These are phyloP conservation scores for Phytopythium cucurbitacearum DNA, from an alignment of 352 stramenopile genomes.

Conservation along the genomic window DNA sequence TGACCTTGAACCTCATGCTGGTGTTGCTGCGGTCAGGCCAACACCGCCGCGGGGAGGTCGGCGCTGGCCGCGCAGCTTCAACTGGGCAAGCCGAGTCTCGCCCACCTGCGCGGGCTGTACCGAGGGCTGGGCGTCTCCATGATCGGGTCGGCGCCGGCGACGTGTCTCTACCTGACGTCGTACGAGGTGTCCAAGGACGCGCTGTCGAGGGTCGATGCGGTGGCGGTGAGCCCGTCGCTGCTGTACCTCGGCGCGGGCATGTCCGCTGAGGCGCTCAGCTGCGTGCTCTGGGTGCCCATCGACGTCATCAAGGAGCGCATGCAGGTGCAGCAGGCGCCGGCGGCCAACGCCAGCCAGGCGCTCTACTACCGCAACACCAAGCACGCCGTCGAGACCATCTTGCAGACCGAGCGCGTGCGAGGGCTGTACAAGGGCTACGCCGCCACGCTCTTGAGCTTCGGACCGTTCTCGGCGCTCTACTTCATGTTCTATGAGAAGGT, in stretches of 20 bases:
- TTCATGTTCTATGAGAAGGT: constrained; percentile 97
- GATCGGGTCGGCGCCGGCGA: constrained; percentile 92
- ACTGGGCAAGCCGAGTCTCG: constrained; percentile 14
- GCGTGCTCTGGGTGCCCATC: constrained; percentile 98
- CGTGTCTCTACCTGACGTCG: constrained; percentile 95
- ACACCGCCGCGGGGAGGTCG: constrained; percentile 3
- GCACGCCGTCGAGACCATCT: constrained; percentile 90
- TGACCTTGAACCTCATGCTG: no score
- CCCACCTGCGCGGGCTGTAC: constrained; percentile 89
- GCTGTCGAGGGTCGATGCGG: constrained; percentile 26
- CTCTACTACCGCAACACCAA: constrained; percentile 90
- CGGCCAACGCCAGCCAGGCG: constrained; percentile 4
- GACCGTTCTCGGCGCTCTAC: constrained; percentile 96
- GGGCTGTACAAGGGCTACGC: constrained; percentile 96
- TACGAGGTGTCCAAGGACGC: constrained; percentile 90
- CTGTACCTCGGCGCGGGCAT: constrained; percentile 72
- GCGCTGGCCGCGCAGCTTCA: constrained; percentile 3
- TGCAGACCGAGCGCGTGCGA: constrained; percentile 81
- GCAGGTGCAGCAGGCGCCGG: constrained; percentile 87
- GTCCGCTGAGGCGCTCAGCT: constrained; percentile 80
- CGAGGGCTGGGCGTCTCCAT: constrained; percentile 93
- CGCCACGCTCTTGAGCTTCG: constrained; percentile 95
- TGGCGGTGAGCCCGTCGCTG: constrained; percentile 46
- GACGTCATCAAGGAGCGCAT: constrained; percentile 98
- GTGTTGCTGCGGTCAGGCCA: background rate